Evolutionary conservation across 768 basidiomycete species (phyloP), one percentile per base, ranked within the genome.

Genomic region (Lactarius sp.): DNA sequence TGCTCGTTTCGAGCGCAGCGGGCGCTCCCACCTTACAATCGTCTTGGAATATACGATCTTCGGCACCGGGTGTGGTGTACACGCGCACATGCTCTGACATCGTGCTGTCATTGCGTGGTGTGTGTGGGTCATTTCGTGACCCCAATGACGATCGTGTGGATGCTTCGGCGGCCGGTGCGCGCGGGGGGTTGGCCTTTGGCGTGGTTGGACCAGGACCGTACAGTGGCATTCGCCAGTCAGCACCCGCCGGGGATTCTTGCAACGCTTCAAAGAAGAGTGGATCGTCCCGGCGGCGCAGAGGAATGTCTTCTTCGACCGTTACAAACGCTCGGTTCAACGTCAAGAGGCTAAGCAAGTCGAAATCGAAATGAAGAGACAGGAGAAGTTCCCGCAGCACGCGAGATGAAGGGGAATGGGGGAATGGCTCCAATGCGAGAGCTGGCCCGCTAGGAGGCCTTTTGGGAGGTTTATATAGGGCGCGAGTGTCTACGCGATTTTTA

Each of bases 251-350:
- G 7, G 85, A 87, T 22, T 84, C 80, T 61, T 84, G 79, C 18
- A 82, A 68, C 4, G 75, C 72, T n/a, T 57, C 79, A 65, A 82
- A 85, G 69, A 91, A 84, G 0, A 85, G 78, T 22, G 82, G 77
- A 68, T 89, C 85, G 51, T 77, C 77, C 20, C 76, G 76, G 46
- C 75, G 77, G 56, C 73, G 73, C 33, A 74, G 71, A 46, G 71
- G 74, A 2, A 68, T 66, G 44, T 77, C 77, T 41, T 84, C 82
- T 64, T 88, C 85, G 3, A 85, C 86, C 6, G 83, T 83, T 14
- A 80, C 89, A 51, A 91, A 86, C 0, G 81, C n/a, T n/a, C n/a
- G n/a, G n/a, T n/a, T n/a, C n/a, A n/a, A n/a, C n/a, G n/a, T n/a
- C n/a, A n/a, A n/a, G n/a, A n/a, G n/a, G n/a, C n/a, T n/a, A n/a